Evolutionary conservation across 2,329 filamentous ascomycete genomes (phyloP), one percentile per base, ranked within the genome.

Genomic region (Aspergillus aculeatinus): DNA sequence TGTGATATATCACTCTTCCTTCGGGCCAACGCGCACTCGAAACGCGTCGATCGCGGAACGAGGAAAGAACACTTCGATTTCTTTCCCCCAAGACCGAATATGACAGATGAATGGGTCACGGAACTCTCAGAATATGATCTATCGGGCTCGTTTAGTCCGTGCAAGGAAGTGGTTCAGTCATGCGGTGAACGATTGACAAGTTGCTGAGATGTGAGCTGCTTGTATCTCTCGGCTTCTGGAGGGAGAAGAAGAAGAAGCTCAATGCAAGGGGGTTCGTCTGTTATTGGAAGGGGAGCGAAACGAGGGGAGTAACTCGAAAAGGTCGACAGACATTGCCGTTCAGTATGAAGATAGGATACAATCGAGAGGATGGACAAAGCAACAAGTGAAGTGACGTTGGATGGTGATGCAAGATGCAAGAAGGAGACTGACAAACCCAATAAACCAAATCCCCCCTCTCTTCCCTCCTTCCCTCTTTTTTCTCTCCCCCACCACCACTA

Each of bases 221-320:
- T 48, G 16, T n/a, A 21, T 48, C 23, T 44, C 19, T 21, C 25
- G 14, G 44, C 19, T 54, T 10, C 21, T 27, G 11, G 27, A 29
- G 27, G 48, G 19, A 25, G 19, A 21, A 54, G 35, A 52, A 25
- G 19, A 21, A 54, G 35, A 52, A 44, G 33, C 57, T 62, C 53
- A 48, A 65, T 49, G 63, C 62, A 65, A 65, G 63, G 63, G 63
- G 60, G 48, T 33, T 21, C 48, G 23, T 44, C 44, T 52, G 54
- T 58, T 65, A 57, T 59, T 57, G 57, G 49, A 50, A 62, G 7
- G 60, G 62, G 62, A 62, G 58, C 44, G 48, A 55, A 58, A 65
- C 50, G 56, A 63, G 58, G 56, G 42, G 49, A 59, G 47, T 19
- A 14, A 4, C 11, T 35, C 27, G 27, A 9, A 11, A 25, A 11